These are phyloP conservation scores for Diaporthe humulicola DNA, from an alignment of 2,329 filamentous ascomycete genomes.

Conservation along the genomic window DNA sequence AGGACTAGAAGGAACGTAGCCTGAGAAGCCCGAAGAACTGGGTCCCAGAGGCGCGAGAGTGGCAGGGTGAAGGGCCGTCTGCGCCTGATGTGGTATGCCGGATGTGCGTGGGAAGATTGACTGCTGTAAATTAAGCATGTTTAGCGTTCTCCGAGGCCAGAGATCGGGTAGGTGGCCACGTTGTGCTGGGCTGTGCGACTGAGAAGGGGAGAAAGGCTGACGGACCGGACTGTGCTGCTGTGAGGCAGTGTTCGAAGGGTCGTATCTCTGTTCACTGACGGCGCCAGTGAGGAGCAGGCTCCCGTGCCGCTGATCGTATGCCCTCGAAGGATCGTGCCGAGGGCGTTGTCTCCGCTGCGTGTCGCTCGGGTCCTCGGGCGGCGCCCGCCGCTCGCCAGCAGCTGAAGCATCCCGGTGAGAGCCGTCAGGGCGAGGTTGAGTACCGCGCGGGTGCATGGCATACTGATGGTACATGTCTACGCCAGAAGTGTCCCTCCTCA, in stretches of 20 bases:
- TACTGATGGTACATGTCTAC: conserved; percentile 21
- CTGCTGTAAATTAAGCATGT: conserved; percentile 17
- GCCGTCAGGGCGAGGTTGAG: not conserved
- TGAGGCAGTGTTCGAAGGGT: conserved; percentile 3
- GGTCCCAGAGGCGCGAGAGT: conserved; percentile 26
- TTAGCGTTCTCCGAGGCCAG: conserved; percentile 21
- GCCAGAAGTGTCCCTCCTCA: conserved; percentile 18
- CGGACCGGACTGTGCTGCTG: conserved; percentile 31
- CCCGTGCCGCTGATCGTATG: conserved; percentile 46
- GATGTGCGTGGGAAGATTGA: conserved; percentile 14
- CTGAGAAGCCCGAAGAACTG: not conserved
- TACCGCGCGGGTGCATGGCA: not conserved
- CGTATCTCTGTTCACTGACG: conserved; percentile 16
- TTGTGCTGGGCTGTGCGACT: conserved; percentile 1
- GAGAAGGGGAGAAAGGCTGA: conserved; percentile 9
- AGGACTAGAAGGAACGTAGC: conserved; percentile 6
- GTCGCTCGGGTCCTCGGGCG: conserved; percentile 46
- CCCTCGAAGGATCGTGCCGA: conserved; percentile 46
- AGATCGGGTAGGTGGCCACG: not conserved
- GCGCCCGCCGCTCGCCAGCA: conserved; percentile 43
- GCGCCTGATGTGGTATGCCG: conserved; percentile 13
- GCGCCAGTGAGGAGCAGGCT: conserved; percentile 42
- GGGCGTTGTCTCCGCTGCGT: conserved; percentile 48
- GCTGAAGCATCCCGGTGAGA: conserved; percentile 7
- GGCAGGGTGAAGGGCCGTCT: not conserved